phyloP scores from a whole-genome alignment of 2,329 filamentous ascomycete species.

The Penicillium sp. region DNA sequence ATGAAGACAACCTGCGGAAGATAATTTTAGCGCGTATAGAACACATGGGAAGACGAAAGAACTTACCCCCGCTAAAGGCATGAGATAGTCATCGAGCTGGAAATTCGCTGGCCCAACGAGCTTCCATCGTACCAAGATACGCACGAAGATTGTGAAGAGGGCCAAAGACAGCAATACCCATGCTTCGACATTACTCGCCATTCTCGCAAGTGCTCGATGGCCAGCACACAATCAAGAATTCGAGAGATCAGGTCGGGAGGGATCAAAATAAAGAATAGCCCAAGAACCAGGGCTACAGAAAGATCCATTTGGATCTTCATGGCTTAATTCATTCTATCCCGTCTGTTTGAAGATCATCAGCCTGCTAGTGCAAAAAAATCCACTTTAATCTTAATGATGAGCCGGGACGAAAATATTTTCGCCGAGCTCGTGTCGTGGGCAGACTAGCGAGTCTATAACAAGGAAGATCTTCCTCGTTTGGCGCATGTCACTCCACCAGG shows the following conservation, averaged over 20 bases:
- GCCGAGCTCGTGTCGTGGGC: background rate
- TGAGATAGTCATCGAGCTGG: conserved; percentile 26
- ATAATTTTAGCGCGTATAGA: background rate
- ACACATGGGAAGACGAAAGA: background rate
- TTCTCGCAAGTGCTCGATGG: background rate
- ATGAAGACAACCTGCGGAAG: conserved; percentile 50
- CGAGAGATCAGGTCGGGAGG: conserved; percentile 12
- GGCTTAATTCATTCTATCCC: background rate
- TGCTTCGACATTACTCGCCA: conserved; percentile 38
- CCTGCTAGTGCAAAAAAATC: background rate
- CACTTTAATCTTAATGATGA: background rate
- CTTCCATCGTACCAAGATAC: conserved; percentile 21
- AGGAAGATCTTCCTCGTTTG: background rate
- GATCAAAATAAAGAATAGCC: background rate
- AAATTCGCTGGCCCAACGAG: conserved; percentile 21
- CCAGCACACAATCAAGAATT: conserved; percentile 13
- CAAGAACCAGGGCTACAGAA: background rate
- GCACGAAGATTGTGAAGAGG: conserved; percentile 16
- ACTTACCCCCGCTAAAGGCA: conserved; percentile 25
- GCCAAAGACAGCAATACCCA: conserved; percentile 51
- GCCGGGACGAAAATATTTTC: background rate
- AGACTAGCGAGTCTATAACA: background rate
- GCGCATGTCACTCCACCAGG: background rate
- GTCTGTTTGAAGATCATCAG: background rate
- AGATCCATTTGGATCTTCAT: background rate